Base-by-base conservation (phyloP, 805 yeast species). In the Alloascoidea africana region DNA sequence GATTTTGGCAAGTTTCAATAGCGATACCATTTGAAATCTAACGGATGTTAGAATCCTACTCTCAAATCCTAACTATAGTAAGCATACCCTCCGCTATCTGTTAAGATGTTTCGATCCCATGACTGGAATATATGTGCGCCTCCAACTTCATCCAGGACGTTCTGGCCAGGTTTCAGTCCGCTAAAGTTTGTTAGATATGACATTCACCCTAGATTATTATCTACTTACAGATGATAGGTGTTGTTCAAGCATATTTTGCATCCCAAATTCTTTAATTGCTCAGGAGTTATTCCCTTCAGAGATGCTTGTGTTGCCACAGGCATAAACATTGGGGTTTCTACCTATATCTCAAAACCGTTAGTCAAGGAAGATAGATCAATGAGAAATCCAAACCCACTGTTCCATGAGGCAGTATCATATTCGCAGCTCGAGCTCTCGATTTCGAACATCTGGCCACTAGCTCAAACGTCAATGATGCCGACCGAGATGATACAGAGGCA, bases 261-360 rank as follows among this genome's bases (percentile, higher is more conserved):
- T 32, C 55, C 62, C 33, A 63, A 48, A 32, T 49, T 50, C 11
- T 51, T 52, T 23, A 63, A 54, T 46, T 63, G 68, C 37, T 60
- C 59, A 5, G 62, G 56, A 3, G 67, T 63, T 32, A 63, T 46
- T 6, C 68, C 68, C 44, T 63, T 63, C 27, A 63, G 50, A 4
- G 67, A 55, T 4, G 68, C 68, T 49, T 63, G 68, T 16, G 67
- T 61, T 34, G 66, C 67, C 2, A 62, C 68, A 1, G 68, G 68
- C 66, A 63, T 63, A 45, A 62, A 63, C 52, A 62, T 64, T 2
- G 68, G 68, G 2, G 68, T 59, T 33, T 57, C 51, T 5, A 62
- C 60, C 46, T 48, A 30, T 14, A 16, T 4, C 14, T 23, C 15
- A 14, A 14, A 16, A 11, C 27, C 15, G 18, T 18, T 36, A 14